Conservation (phyloP, 2,329 filamentous ascomycete genomes). For the Pseudogymnoascus sp. region DNA sequence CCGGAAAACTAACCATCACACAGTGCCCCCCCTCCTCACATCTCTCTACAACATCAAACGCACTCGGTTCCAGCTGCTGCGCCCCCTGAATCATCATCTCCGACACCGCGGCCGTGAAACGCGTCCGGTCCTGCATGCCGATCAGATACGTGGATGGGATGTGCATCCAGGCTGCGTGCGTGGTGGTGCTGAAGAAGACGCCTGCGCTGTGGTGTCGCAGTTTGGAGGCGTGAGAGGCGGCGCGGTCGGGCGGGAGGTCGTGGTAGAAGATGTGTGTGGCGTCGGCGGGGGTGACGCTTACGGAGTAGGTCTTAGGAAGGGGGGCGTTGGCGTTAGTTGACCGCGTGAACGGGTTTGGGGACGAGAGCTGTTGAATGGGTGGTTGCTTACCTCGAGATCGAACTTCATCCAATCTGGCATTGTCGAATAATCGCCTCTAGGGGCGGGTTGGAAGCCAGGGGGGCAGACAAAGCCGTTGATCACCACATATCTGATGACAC, state of each 20-base stretch:
- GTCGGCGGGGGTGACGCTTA: not conserved
- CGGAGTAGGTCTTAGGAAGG: not conserved
- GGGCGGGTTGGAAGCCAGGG: not conserved
- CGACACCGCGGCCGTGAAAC: not conserved
- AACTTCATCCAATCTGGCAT: not conserved
- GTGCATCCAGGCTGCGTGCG: constrained; percentile 2
- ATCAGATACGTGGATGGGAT: constrained; percentile 12
- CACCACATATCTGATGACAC: not conserved
- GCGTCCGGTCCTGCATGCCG: not conserved
- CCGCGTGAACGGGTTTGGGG: too few species aligned
- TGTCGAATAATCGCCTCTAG: not conserved
- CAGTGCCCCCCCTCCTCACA: constrained; percentile 20
- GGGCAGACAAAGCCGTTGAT: not conserved
- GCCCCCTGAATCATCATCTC: constrained; percentile 21
- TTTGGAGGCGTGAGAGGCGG: not conserved
- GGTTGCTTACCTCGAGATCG: not conserved
- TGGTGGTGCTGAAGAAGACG: constrained; percentile 10
- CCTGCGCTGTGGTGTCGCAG: not conserved
- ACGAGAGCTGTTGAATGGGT: not conserved
- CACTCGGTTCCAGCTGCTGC: constrained; percentile 17
- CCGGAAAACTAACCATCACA: constrained; percentile 16
- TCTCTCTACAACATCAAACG: constrained; percentile 21
- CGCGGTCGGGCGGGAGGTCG: not conserved
- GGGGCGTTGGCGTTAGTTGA: not conserved
- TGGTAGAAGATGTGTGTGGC: not conserved